Evolutionary conservation across 2,329 filamentous ascomycete species (phyloP), one percentile per base, ranked within the genome.

Genomic region (Chrysoporthe puriensis): DNA sequence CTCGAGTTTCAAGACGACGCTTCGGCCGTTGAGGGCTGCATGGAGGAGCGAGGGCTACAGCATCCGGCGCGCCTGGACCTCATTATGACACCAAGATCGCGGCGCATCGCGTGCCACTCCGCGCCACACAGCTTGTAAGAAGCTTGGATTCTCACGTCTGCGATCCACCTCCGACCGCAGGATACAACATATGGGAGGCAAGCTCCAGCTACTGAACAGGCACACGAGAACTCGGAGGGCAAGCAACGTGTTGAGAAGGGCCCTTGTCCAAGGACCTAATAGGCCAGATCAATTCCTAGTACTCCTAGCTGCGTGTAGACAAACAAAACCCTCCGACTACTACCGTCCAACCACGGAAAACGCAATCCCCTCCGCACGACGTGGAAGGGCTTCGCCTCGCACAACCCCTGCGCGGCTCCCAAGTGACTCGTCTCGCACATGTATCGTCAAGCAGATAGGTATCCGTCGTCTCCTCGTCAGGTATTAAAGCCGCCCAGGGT

Each of bases 381-480:
- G 34, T 61, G 34, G 43, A 64, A 46, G 44, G 52, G 32, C 62
- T 14, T 60, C 62, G 43, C 57, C 58, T 64, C 48, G 48, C 36
- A 67, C 54, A 59, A 58, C 42, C 58, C 64, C 60, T 65, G 59
- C 60, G 34, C 54, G 44, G 66, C 54, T 62, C 64, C 32, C 66
- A 63, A 57, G 46, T 56, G 63, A 63, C 44, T 52, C 54, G 60
- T 68, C 61, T 52, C 48, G 59, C 62, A 65, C 60, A 59, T 66
- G 65, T 48, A 63, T 66, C 59, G 68, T 70, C 11, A 64, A 26
- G 60, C 68, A 68, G 63, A 63, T 70, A 68, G 63, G 63, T 70
- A 66, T 70, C 66, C 68, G 66, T 70, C 68, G 62, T 70, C 68
- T 70, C 43, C 68, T 70, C 68, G 63, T 68, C 63, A 60, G 57